Base-by-base conservation (phyloP, 1,284 basidiomycete genomes). In the Mycosarcoma mackinlayi region DNA sequence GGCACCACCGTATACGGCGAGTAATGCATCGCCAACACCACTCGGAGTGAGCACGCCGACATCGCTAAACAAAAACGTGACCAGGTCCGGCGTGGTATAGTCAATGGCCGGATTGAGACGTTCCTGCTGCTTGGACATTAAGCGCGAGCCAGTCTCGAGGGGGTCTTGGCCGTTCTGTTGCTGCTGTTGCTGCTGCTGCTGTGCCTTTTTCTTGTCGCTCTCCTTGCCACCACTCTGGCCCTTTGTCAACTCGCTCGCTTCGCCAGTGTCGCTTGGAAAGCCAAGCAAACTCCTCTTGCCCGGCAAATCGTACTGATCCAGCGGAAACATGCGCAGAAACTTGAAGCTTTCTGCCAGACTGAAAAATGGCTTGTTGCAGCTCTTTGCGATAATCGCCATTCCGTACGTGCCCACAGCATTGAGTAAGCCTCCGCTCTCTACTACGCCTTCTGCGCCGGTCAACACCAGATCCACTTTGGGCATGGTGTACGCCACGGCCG, bases 401-500 rank as follows among this genome's bases (percentile, higher is more conserved):
- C 97, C 93, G 84, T 93, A 94, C 70, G 93, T 94, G 42, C 94
- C 95, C 40, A 93, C 91, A 28, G 91, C 85, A 62, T 86, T 87
- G n/a, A 81, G 52, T 21, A 80, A 68, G 16, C 83, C 83, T 14
- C 83, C 94, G 72, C 91, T 92, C 84, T 98, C 94, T 3, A 95
- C 93, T 14, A 99, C 94, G 6, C 94, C 95, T 85, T 99, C 95
- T 23, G 93, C 94, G 9, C 95, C 95, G 23, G 98, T 93, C 37
- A 99, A 88, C 42, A 95, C 92, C 78, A 97, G 90, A 83, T 98
- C 93, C 16, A 93, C 90, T 61, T 92, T 91, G 74, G 95, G 92
- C 91, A 98, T 97, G 67, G 93, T 89, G 85, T 97, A 98, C 19
- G 93, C 93, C 5, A 98, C 94, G 1, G 95, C 94, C 9, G 93